Evolutionary conservation across 768 basidiomycete genomes (phyloP).

Genomic region (Russula ochroleuca): DNA sequence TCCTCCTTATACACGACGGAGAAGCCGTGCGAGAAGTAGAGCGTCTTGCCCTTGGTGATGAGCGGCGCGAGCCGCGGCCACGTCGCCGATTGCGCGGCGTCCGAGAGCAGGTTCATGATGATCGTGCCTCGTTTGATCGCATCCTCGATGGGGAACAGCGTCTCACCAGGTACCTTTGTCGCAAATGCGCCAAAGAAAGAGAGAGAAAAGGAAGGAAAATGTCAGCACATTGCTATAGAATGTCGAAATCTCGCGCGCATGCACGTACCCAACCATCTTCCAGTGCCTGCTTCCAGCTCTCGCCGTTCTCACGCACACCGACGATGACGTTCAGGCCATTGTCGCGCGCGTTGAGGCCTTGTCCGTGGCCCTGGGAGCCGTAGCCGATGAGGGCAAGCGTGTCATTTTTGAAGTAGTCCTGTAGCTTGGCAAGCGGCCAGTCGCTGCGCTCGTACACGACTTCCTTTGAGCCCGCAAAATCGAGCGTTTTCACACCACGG

Average conservation of each 20-base stretch:
- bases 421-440: conserved; percentile 97
- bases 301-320: conserved; percentile 95
- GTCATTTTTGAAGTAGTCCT: conserved; percentile 99
- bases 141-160: conserved; percentile 96
- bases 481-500: conserved; percentile 90
- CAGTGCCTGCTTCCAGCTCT: conserved; percentile 92
- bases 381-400: conserved; percentile 99
- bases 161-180: conserved; percentile 87
- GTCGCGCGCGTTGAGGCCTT: conserved; percentile 98
- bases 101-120: conserved; percentile 99
- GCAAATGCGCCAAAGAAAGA: conserved; percentile 8
- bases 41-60: conserved; percentile 99
- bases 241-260: conserved; percentile 28
- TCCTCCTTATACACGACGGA: conserved; percentile 98
- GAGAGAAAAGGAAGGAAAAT: not conserved
- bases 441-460: conserved; percentile 92
- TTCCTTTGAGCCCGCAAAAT: conserved; percentile 94
- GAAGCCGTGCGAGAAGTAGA: conserved; percentile 99
- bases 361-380: conserved; percentile 97
- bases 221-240: not conserved
- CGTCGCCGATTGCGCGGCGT: conserved; percentile 97
- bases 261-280: conserved; percentile 89
- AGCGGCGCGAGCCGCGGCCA: conserved; percentile 88
- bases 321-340: conserved; percentile 98
- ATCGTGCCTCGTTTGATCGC: conserved; percentile 94